Evolutionary conservation across 2,329 filamentous ascomycete genomes (phyloP), one percentile per base, ranked within the genome.

Genomic region (Arthroderma uncinatum): DNA sequence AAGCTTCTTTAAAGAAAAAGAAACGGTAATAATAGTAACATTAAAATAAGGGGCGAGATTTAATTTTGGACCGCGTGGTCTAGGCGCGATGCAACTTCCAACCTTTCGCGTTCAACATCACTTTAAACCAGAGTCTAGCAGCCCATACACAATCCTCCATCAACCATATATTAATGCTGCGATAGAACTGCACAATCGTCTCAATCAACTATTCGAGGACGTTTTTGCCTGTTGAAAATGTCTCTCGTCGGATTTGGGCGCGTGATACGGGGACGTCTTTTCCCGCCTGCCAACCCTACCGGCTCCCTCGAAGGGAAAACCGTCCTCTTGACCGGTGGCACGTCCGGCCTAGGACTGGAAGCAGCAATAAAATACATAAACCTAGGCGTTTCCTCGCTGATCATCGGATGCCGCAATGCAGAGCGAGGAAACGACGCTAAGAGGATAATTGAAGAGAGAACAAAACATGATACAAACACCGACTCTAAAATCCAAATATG

Each of bases 291-390:
- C 28, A 69, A 76, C 39, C 69, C 71, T 21, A 67, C 58, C 4
- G 61, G 65, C 48, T 73, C 73, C 1, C 74, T 79, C 52, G 69
- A 67, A 7, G 72, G 73, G 10, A 75, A 75, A 61, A 76, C 73
- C 0, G 72, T 79, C 2, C 66, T 80, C 7, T 63, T 79, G 14
- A 79, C 78, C 5, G 78, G 78, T 21, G 75, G 75, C 8, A 80
- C 76, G 42, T 71, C 73, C 1, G 78, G 78, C 3, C 65, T 81
- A 12, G 78, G 78, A 0, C 71, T 76, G 21, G 75, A 78, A 62
- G 75, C 78, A 4, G 75, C 76, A 1, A 67, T 74, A 60, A 78
- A 79, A 62, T 71, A 76, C 47, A 71, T 74, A 4, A 67, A 68
- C 8, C 69, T 76, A 5, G 71, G 73, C 2, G 70, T 73, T 1